Evolutionary conservation across 192 early-diverging fungal species (phyloP).

Genomic region (Rhizoclosmatium sp.): DNA sequence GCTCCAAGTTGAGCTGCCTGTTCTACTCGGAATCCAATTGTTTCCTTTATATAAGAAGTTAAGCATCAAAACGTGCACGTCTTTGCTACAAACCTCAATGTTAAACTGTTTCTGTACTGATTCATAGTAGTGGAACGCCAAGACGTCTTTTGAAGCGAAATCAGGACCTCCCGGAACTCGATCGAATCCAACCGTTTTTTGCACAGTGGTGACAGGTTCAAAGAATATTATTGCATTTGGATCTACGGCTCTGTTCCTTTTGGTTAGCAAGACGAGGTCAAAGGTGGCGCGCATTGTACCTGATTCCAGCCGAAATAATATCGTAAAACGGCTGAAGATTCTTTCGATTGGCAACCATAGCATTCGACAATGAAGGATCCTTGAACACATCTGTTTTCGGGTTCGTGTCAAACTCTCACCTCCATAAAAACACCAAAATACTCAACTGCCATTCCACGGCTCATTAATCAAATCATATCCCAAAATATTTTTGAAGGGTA

Average conservation of each 20-base stretch:
- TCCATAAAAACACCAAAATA: too few species aligned
- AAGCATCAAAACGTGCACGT: not conserved
- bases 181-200: constrained; percentile 36
- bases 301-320: constrained; percentile 32
- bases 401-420: not conserved
- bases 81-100: constrained; percentile 6
- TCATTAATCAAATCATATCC: constrained; percentile 72
- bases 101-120: constrained; percentile 21
- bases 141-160: constrained; percentile 21
- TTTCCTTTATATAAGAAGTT: not conserved
- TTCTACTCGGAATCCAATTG: constrained; percentile 25
- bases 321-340: constrained; percentile 41
- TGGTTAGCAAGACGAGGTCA: too few species aligned
- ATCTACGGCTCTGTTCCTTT: constrained; percentile 4
- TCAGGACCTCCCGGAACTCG: constrained; percentile 18
- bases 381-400: constrained; percentile 15
- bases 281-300: not conserved
- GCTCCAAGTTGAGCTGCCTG: constrained; percentile 23
- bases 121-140: constrained; percentile 33
- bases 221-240: constrained; percentile 40
- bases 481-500: constrained; percentile 54
- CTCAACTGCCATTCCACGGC: constrained; percentile 43
- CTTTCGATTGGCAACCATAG: constrained; percentile 29
- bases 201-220: constrained; percentile 35
- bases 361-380: constrained; percentile 25